These are phyloP conservation scores for Linderniella brevidens DNA, from an alignment of 257 asterid genomes.

Conservation along the genomic window DNA sequence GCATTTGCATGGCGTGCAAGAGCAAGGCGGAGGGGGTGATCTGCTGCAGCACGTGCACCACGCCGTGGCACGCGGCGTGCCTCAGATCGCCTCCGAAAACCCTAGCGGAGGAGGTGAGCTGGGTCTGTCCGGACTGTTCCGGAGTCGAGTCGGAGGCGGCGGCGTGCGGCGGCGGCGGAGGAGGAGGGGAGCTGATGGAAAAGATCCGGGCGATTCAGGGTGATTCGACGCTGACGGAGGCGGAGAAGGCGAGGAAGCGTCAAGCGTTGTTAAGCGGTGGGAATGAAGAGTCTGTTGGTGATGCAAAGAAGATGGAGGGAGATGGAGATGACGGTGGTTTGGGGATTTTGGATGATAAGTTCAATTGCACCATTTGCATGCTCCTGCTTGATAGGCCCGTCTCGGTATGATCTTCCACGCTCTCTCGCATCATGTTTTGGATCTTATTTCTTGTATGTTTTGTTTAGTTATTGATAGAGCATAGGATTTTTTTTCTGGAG, in stretches of 20 bases:
- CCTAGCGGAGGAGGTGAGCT: constrained; percentile 16
- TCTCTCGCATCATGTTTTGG: constrained; percentile 3
- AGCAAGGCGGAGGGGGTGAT: constrained; percentile 24
- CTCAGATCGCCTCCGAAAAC: constrained; percentile 20
- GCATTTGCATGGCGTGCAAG: constrained; percentile 64
- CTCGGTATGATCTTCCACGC: constrained; percentile 26
- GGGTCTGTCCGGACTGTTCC: constrained; percentile 65
- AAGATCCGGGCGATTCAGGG: constrained; percentile 53
- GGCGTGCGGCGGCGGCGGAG: constrained; percentile 27
- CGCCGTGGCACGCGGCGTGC: constrained; percentile 80
- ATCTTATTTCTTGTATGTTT: not conserved
- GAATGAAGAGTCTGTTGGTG: too few relatives aligned
- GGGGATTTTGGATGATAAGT: constrained; percentile 36
- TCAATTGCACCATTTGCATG: constrained; percentile 61
- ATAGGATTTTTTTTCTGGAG: too few relatives aligned
- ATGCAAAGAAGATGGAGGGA: not conserved
- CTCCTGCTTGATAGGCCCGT: constrained; percentile 81
- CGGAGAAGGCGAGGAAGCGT: constrained; percentile 47
- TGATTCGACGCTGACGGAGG: constrained; percentile 39
- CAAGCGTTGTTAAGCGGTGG: constrained; percentile 42
- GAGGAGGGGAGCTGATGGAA: constrained; percentile 23
- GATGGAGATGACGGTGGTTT: constrained; percentile 23
- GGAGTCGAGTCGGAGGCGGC: constrained; percentile 42
- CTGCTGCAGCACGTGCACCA: constrained; percentile 45
- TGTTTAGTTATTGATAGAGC: too few relatives aligned